Evolutionary conservation across 495 filamentous ascomycete genomes (phyloP).

Genomic region (Tuber microsphaerosporum): DNA sequence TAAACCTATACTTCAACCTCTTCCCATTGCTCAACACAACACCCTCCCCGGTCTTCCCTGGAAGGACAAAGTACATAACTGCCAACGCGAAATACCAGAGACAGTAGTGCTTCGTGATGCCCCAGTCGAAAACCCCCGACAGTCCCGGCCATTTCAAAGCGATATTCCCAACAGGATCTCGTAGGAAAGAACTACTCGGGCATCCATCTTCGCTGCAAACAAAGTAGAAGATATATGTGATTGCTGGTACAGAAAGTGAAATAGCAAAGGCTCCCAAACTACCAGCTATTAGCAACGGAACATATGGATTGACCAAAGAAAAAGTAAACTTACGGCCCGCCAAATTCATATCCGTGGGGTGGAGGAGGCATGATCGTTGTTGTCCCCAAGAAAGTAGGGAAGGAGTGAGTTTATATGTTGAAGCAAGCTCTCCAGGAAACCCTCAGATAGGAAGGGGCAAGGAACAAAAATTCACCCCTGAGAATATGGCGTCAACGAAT

Average conservation of each 20-base stretch:
- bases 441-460: background rate
- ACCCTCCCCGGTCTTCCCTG: slow-evolving; percentile 65
- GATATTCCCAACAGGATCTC: slow-evolving; percentile 63
- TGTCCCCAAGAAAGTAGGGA: background rate
- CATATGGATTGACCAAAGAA: slow-evolving; percentile 15
- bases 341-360: slow-evolving; percentile 65
- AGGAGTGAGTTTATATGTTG: background rate
- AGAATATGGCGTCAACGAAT: background rate
- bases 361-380: background rate
- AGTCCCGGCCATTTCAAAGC: slow-evolving; percentile 55
- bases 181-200: slow-evolving; percentile 75
- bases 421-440: background rate
- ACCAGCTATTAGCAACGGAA: slow-evolving; percentile 32
- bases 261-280: slow-evolving; percentile 71
- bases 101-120: slow-evolving; percentile 59
- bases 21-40: slow-evolving; percentile 63
- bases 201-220: slow-evolving; percentile 93
- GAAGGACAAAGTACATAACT: slow-evolving; percentile 67
- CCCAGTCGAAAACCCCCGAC: slow-evolving; percentile 48
- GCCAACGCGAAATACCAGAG: slow-evolving; percentile 75
- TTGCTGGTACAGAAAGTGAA: slow-evolving; percentile 65
- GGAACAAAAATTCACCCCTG: background rate
- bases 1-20: slow-evolving; percentile 79
- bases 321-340: slow-evolving; percentile 67
- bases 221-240: slow-evolving; percentile 70